Base-by-base conservation (phyloP, 2,329 filamentous ascomycete species). In the Penicillium polonicum region DNA sequence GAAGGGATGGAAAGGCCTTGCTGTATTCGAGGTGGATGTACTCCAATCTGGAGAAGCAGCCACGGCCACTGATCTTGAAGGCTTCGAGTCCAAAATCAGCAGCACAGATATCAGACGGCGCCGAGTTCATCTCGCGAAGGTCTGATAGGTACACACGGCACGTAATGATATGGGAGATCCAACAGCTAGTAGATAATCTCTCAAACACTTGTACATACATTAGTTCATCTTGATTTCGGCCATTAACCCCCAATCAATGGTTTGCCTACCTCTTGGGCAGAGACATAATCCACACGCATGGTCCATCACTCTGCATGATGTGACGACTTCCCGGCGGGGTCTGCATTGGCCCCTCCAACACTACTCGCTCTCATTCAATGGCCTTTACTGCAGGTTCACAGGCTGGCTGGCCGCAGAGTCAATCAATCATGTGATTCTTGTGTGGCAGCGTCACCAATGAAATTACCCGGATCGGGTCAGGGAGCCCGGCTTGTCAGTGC, bases 21-120 rank as follows among this genome's bases (percentile, higher is more conserved):
- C 91, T 27, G 84, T 95, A 0, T 96, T 91, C 67, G 92, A 96
- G 72, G 91, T 97, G 29, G 90, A 94, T 68, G 91, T 97, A 15
- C 81, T 99, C 17, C 89, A 93, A 73, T 83, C 86, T 3, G 80
- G 83, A 39, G 84, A 85, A 52, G 31, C 31, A 29, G 2, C 48
- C 38, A 52, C 38, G 12, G 78, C 80, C 43, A 75, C 79, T n/a
- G 76, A 79, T 2, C 42, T 68, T 27, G 83, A 86, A 56, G 82
- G 83, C 63, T 96, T 95, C 74, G 85, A 87, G 27, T 83, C 84
- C 60, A 97, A 97, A 78, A 90, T 97, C 65, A 96, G 92, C 79
- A 97, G 92, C 76, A 95, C 92, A 0, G 89, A 89, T 57, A 96
- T 96, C 65, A 81, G 88, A 63, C 81, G 82, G 60, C 80, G 80